Evolutionary conservation across 495 filamentous ascomycete species (phyloP).

Genomic region (Aspergillus sclerotioniger): DNA sequence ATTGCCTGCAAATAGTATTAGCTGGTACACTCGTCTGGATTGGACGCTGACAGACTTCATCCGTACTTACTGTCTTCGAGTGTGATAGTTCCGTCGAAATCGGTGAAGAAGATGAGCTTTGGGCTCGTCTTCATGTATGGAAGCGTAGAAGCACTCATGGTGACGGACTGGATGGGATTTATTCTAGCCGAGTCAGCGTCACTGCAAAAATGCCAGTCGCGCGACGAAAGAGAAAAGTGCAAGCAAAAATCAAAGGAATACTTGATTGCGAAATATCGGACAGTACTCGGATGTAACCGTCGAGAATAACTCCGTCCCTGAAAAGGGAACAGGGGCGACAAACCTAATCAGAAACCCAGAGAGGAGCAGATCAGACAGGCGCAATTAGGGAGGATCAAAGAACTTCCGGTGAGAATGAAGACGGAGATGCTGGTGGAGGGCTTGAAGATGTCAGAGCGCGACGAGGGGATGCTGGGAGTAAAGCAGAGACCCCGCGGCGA

Average conservation of each 20-base stretch:
- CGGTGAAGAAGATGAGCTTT: constrained; percentile 93
- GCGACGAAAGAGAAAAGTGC: neutral
- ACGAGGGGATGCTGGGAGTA: constrained; percentile 10
- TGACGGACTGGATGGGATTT: neutral
- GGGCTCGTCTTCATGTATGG: constrained; percentile 61
- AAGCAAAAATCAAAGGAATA: neutral
- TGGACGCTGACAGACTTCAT: neutral
- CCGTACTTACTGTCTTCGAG: constrained; percentile 67
- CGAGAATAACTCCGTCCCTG: neutral
- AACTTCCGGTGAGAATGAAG: neutral
- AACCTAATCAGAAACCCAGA: neutral
- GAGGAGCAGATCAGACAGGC: too few relatives aligned
- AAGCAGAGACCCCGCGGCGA: constrained; percentile 14
- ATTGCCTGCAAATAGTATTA: constrained; percentile 60
- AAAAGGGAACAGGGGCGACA: neutral
- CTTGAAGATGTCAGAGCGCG: neutral
- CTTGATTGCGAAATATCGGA: neutral
- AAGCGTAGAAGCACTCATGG: constrained; percentile 39
- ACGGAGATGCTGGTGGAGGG: neutral
- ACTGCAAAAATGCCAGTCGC: neutral
- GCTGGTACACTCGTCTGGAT: constrained; percentile 2
- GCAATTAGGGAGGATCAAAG: too few relatives aligned
- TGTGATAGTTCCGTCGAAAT: constrained; percentile 96
- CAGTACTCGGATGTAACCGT: neutral
- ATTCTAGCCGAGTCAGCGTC: neutral